Evolutionary conservation across 352 stramenopile genomes (phyloP), one percentile per base, ranked within the genome.

Genomic region (Phytophthora nicotianae): DNA sequence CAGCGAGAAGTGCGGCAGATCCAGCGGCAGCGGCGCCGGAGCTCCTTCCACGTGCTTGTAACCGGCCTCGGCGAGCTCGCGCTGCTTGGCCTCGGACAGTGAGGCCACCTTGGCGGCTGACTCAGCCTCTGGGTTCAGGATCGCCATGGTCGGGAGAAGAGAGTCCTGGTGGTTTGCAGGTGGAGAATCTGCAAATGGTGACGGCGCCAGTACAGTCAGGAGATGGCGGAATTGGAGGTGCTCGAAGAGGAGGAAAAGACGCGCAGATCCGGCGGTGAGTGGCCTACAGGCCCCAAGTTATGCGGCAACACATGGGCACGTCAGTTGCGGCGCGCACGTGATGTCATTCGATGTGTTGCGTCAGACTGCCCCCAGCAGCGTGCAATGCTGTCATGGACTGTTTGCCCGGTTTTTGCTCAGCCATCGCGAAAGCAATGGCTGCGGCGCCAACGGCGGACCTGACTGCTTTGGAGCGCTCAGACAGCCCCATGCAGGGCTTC

Each of bases 1-100:
- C 58, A 98, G 72, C 26, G 90, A 95, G 64, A 97, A 95, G 42
- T 91, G 75, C 55, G 89, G 90, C 52, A 90, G 51, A 5, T 88
- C 82, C 19, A 97, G 68, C 55, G 91, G 89, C 49, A 97, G 68
- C 20, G 88, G 86, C 47, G 84, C 75, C 27, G 89, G 88, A 2
- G 87, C 74, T 16, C 87, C 84, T 26, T 89, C 81, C 9, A 92
- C 74, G 61, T 91, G 84, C 50, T 69, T 80, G 75, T 83, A 95
- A 54, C 86, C 86, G 13, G 81, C 81, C 17, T 80, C 66, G 1
- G 79, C 81, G 19, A 94, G 71, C 64, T 67, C 62, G 38, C 78
- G 80, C 58, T 86, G 70, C 47, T 77, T 79, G 43, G 61, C 57
- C 48, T 78, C 76, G 38, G 58, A 70, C 6, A 54, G 29, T 1